phyloP scores from a whole-genome alignment of 73 alveolate species.

The Paramecium biaurelia region DNA sequence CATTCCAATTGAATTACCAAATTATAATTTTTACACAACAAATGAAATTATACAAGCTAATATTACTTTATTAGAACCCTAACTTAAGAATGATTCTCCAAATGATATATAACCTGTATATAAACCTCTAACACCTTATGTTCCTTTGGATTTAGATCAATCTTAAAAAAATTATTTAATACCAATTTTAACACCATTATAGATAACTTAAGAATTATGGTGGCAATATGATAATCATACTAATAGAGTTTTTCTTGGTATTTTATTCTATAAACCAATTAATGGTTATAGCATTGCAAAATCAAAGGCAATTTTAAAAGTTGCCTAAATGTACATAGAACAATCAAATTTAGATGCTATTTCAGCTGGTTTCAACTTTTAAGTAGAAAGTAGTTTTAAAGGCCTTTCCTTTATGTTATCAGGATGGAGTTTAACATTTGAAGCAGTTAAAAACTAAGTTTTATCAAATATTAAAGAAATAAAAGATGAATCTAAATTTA shows the following conservation, averaged over 20 bases:
- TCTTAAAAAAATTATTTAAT: not conserved
- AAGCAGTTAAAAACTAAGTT: not conserved
- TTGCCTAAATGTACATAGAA: conserved; percentile 6
- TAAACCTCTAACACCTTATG: not conserved
- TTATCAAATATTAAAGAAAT: not conserved
- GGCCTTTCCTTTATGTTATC: not conserved
- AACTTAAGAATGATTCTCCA: not conserved
- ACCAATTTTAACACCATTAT: conserved; percentile 16
- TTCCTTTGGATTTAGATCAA: not conserved
- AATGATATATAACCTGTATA: not conserved
- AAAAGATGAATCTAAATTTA: not conserved
- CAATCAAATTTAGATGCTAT: not conserved
- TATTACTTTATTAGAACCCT: not conserved
- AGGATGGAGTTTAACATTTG: conserved; percentile 21
- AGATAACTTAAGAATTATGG: conserved; percentile 32
- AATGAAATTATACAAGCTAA: not conserved
- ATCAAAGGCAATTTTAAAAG: not conserved
- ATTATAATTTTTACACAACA: not conserved
- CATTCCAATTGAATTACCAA: not conserved
- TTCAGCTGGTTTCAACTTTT: not conserved
- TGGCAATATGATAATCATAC: not conserved
- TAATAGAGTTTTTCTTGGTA: not conserved
- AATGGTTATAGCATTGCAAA: not conserved
- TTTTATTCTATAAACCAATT: not conserved
- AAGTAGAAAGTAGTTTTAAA: conserved; percentile 2